Conservation (phyloP, 192 early-diverging fungal genomes). For the Coemansia sp. region DNA sequence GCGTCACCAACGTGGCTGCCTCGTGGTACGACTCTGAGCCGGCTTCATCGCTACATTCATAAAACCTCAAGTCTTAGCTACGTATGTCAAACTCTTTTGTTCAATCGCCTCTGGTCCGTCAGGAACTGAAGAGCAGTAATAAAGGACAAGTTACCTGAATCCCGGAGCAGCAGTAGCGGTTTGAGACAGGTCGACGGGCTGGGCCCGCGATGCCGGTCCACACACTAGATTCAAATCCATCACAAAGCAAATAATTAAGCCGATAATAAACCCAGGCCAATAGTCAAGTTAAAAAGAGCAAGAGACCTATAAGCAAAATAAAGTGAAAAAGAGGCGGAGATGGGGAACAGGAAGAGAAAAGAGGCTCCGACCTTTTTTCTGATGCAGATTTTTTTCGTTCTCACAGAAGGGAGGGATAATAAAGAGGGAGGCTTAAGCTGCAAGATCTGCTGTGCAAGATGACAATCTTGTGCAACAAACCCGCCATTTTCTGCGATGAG, state of each 20-base stretch:
- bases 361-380: conserved; percentile 6
- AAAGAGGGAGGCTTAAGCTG: conserved; percentile 9
- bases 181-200: background rate
- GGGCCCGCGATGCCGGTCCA: conserved; percentile 4
- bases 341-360: conserved; percentile 9
- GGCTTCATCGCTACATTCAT: background rate
- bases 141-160: background rate
- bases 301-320: background rate
- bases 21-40: background rate
- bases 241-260: background rate
- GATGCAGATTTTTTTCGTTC: background rate
- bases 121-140: background rate
- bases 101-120: no score
- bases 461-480: conserved; percentile 21
- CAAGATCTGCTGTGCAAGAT: conserved; percentile 12
- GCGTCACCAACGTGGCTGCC: background rate
- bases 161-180: background rate
- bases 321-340: background rate
- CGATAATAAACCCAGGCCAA: background rate
- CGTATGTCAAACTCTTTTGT: no score
- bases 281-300: background rate
- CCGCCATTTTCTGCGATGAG: background rate
- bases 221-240: conserved; percentile 53
- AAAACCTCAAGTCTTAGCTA: background rate
- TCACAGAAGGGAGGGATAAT: background rate